Conservation (phyloP, 352 stramenopile species). For the Phytophthora fragariae region DNA sequence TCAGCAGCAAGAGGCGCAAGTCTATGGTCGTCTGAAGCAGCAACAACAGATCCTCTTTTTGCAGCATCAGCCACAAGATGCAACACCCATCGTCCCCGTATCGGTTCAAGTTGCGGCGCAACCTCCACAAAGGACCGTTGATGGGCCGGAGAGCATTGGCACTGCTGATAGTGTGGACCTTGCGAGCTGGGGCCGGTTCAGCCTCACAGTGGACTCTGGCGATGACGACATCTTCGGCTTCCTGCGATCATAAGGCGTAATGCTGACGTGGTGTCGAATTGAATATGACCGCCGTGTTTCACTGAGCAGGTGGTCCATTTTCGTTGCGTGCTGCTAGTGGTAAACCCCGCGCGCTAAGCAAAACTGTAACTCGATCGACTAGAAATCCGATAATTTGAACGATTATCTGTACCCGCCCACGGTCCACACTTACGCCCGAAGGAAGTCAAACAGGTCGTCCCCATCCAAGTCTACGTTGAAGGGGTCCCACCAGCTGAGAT, state of each 20-base stretch:
- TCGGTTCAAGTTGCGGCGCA: not conserved
- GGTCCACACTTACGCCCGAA: conserved; percentile 52
- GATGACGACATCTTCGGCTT: conserved; percentile 39
- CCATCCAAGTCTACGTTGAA: conserved; percentile 78
- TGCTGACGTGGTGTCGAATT: conserved; percentile 8
- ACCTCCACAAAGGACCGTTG: not conserved
- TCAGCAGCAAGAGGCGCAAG: conserved; percentile 19
- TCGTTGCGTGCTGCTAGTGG: too few species aligned
- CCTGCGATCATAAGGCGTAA: conserved; percentile 15
- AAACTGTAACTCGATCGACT: too few species aligned
- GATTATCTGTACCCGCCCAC: too few species aligned
- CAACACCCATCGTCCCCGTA: conserved; percentile 3
- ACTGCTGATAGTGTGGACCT: conserved; percentile 22
- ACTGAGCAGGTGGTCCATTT: too few species aligned
- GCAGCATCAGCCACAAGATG: conserved; percentile 15
- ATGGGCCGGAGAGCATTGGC: not conserved
- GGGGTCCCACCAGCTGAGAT: conserved; percentile 65
- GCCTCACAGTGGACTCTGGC: conserved; percentile 29
- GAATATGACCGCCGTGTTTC: too few species aligned
- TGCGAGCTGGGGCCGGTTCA: conserved; percentile 30
- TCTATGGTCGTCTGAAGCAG: conserved; percentile 28
- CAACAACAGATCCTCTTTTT: conserved; percentile 32
- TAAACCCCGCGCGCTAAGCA: too few species aligned
- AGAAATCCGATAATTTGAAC: too few species aligned
- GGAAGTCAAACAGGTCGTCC: conserved; percentile 83